Base-by-base conservation (phyloP, 208 protist genomes). In the Herpetomonas tarakana region DNA sequence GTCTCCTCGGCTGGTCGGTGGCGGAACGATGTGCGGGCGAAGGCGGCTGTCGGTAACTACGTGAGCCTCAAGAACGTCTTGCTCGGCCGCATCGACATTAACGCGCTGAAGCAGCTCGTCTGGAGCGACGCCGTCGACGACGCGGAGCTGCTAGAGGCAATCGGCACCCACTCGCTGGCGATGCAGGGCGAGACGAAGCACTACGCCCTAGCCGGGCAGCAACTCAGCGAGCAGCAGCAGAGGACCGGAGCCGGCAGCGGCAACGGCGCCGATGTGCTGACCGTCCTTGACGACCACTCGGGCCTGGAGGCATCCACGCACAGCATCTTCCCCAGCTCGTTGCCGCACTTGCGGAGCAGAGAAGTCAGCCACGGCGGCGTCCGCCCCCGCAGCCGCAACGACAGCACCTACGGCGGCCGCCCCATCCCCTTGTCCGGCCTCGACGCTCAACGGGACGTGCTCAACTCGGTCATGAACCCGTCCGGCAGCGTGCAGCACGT, bases 1-100 rank as follows among this genome's bases (percentile, higher is more conserved):
- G 71, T 92, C 18, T 89, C 88, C 0, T 78, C 84, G 4, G 63
- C 70, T n/a, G 84, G 81, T 1, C 76, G 85, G 26, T 94, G 85
- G 82, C 69, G 75, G 22, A 87, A 83, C 30, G 83, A 94, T 52
- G 64, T 94, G 3, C 81, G 81, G n/a, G 67, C 76, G 44, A 84
- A 85, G 52, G 74, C 76, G 9, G 74, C 80, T 3, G 78, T 90
- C 2, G 88, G 88, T 29, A 94, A 94, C 59, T 94, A 88, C 71
- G 56, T 79, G 39, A 86, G 71, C 35, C 58, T 94, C 47, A 81
- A 84, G 50, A 79, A 76, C 54, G 60, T 88, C 2, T 67, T 92
- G 51, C 53, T 83, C 21, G 78, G 76, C 47, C 68, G 65, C 25
- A 79, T 76, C 24, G 76, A 74, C 71, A 73, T 51, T 0, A 64